These are phyloP conservation scores for Ascochyta fabae DNA, from an alignment of 2,329 filamentous ascomycete species.

Conservation along the genomic window DNA sequence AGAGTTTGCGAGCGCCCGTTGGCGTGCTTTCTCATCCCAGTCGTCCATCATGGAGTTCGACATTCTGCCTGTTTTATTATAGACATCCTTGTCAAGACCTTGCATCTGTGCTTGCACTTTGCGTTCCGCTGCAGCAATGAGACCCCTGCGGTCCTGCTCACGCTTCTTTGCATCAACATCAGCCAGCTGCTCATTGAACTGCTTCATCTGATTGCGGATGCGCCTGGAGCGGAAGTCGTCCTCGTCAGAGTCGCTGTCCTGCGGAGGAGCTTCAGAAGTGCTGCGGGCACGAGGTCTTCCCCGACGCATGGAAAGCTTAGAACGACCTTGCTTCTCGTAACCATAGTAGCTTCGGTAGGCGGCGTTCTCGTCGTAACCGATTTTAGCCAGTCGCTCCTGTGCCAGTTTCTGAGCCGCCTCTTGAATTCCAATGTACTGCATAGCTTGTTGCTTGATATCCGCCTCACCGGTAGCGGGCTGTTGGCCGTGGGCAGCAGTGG, in stretches of 20 bases:
- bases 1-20: slow-evolving; percentile 70
- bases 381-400: slow-evolving; percentile 79
- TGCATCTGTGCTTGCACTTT: slow-evolving; percentile 83
- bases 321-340: slow-evolving; percentile 56
- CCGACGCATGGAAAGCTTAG: slow-evolving; percentile 59
- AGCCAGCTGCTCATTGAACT: slow-evolving; percentile 71
- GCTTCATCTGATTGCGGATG: slow-evolving; percentile 80
- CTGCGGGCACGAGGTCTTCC: slow-evolving; percentile 69
- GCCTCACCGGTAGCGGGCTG: slow-evolving; percentile 39
- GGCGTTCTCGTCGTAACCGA: slow-evolving; percentile 72
- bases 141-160: slow-evolving; percentile 72
- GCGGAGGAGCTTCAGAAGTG: slow-evolving; percentile 57
- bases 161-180: slow-evolving; percentile 77
- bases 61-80: slow-evolving; percentile 75
- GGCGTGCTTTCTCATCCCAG: slow-evolving; percentile 79
- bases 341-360: slow-evolving; percentile 82
- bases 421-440: slow-evolving; percentile 70
- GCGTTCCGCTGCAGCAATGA: slow-evolving; percentile 80
- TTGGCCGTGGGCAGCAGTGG: slow-evolving; percentile 42
- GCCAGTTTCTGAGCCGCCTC: slow-evolving; percentile 87
- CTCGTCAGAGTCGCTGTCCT: slow-evolving; percentile 48
- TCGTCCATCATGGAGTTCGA: slow-evolving; percentile 72
- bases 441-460: slow-evolving; percentile 61
- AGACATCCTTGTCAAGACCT: slow-evolving; percentile 82
- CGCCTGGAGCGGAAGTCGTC: slow-evolving; percentile 73